A percentile compares a stretch with the other conserved stretches of the same genome.
Conservation (phyloP, 768 basidiomycete genomes). For the Termitomyces sp. region DNA sequence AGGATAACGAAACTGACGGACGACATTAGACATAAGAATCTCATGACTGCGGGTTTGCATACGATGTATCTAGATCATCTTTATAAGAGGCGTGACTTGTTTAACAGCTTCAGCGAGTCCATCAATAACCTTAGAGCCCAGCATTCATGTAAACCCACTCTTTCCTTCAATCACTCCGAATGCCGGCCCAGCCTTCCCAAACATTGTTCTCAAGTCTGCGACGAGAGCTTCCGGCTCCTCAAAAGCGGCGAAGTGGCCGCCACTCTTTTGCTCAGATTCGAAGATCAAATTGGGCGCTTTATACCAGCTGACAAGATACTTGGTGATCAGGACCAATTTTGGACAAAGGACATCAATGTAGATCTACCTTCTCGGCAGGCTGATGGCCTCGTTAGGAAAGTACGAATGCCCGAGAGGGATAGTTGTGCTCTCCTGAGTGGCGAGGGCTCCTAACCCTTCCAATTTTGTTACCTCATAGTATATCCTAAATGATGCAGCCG, state of each 20-base stretch:
- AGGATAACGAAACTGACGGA: too few species aligned
- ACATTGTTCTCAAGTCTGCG: constrained; percentile 39
- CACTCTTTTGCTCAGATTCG: constrained; percentile 28
- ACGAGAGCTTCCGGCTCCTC: constrained; percentile 35
- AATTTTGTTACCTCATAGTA: constrained; percentile 41
- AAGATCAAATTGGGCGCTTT: constrained; percentile 14
- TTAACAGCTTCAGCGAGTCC: too few species aligned
- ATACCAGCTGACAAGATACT: constrained; percentile 14
- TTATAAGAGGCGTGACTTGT: too few species aligned
- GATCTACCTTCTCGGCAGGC: constrained; percentile 19
- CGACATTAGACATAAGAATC: too few species aligned
- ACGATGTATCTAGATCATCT: too few species aligned
- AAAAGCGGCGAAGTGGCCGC: constrained; percentile 42
- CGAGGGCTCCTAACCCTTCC: constrained; percentile 1
- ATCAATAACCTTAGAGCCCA: too few species aligned
- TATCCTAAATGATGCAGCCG: constrained; percentile 49
- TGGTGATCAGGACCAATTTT: background rate
- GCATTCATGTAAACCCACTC: background rate
- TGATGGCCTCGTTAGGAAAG: constrained; percentile 39
- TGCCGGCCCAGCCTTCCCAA: constrained; percentile 33
- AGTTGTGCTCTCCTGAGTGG: constrained; percentile 5
- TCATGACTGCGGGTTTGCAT: too few species aligned
- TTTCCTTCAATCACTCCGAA: constrained; percentile 29
- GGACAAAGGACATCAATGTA: background rate
- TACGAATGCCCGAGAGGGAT: constrained; percentile 43